phyloP scores from a whole-genome alignment of 177 flowering plant genomes.

The Vitis hybrid region DNA sequence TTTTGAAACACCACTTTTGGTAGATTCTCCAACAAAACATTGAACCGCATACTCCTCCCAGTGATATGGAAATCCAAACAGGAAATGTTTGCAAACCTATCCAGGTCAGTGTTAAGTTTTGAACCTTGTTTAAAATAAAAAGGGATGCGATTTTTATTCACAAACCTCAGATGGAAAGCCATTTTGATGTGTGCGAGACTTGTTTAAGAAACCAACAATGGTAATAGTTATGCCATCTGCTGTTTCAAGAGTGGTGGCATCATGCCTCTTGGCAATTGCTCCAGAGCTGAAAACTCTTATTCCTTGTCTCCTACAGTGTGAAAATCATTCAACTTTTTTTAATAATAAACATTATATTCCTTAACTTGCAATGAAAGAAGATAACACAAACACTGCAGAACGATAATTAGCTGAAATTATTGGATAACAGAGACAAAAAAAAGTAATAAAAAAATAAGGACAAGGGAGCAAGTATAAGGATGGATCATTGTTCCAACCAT shows the following conservation, averaged over 20 bases:
- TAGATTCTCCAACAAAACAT: constrained; percentile 8
- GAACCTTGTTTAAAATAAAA: not conserved
- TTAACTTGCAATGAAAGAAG: too few relatives aligned
- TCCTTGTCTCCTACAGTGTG: constrained; percentile 9
- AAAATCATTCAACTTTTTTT: not conserved
- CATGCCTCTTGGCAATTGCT: constrained; percentile 33
- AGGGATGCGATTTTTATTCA: not conserved
- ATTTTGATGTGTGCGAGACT: constrained; percentile 25
- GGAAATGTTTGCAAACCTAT: constrained; percentile 35
- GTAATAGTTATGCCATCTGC: constrained; percentile 35
- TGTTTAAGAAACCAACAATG: constrained; percentile 34
- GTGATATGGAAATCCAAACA: constrained; percentile 36
- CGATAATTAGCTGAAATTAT: too few relatives aligned
- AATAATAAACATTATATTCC: too few relatives aligned
- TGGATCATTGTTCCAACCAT: too few relatives aligned
- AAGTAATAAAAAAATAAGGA: too few relatives aligned
- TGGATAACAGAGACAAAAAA: too few relatives aligned
- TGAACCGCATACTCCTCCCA: constrained; percentile 29
- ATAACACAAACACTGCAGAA: too few relatives aligned
- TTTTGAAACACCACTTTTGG: not conserved
- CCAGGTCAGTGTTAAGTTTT: not conserved
- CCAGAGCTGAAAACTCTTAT: constrained; percentile 26
- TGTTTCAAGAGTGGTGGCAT: constrained; percentile 31
- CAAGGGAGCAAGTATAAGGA: too few relatives aligned
- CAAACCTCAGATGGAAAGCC: constrained; percentile 40